Conservation (phyloP, 148 eudicot species). For the Pharnaceum exiguum region DNA sequence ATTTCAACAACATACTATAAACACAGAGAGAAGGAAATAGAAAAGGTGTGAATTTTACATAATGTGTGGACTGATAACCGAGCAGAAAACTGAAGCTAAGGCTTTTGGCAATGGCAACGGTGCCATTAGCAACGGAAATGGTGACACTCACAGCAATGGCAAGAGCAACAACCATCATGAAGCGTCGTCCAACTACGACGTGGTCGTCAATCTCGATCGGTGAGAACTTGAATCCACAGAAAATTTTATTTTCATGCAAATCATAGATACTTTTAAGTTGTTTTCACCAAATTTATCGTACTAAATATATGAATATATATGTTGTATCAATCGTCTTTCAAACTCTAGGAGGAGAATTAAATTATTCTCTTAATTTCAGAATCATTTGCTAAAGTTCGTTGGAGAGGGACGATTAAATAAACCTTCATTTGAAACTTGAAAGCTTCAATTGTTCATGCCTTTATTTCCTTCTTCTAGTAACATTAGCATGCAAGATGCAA, state of each 20-base stretch:
- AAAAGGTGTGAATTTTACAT: no score
- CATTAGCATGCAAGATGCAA: no score
- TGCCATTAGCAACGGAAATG: background rate
- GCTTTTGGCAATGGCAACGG: background rate
- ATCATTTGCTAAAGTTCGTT: no score
- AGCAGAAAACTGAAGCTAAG: background rate
- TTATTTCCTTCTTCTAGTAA: no score
- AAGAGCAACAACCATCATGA: no score
- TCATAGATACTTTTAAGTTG: background rate
- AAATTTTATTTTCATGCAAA: background rate
- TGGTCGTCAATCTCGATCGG: constrained; percentile 14
- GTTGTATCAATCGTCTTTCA: no score
- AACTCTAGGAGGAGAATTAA: no score
- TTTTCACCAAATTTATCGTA: background rate
- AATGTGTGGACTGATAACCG: constrained; percentile 3
- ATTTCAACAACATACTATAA: no score
- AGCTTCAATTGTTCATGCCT: no score
- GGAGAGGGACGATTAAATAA: no score
- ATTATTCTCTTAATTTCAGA: no score
- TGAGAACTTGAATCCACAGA: background rate
- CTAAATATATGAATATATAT: background rate
- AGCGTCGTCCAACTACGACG: background rate
- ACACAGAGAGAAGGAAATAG: background rate
- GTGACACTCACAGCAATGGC: background rate
- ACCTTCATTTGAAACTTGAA: no score